Evolutionary conservation across 106 monocot genomes (phyloP), one percentile per base, ranked within the genome.

Genomic region (Phalaenopsis aphrodite): DNA sequence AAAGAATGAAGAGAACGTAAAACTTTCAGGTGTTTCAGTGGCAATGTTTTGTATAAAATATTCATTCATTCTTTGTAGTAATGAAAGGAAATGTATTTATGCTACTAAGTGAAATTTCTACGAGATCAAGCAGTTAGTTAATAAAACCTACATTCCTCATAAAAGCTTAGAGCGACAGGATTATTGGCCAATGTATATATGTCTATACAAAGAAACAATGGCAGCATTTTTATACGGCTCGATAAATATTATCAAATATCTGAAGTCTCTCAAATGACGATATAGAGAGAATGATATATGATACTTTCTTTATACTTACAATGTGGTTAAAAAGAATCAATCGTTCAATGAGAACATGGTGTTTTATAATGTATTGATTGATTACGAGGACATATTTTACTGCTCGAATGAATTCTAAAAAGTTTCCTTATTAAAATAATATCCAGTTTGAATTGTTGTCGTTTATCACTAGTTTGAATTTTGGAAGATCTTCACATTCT

Each of bases 271-370:
- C 61, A 61, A 61, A 21, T 18, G 10, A 21, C 8, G 5, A 61
- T 61, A 61, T 61, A 61, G 52, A 52, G 14, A 61, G 61, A 61
- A 61, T 61, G 21, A n/a, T n/a, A 61, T 61, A 61, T 61, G 61
- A 10, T 12, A 52, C 52, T 52, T 12, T 52, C 14, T 45, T 52
- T 12, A 52, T 52, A 52, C 52, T 12, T 52, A 52, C 11, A 52
- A 52, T 52, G 52, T 52, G 52, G 12, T 52, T 52, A 14, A 52
- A 12, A 52, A 52, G 12, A 52, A 52, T 52, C 3, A 52, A 52
- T 52, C 12, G 0, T 52, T 14, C 14, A 52, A 48, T 52, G 15
- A 14, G 14, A 52, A 52, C 52, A 14, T 52, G 52, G 52, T 52
- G 12, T 14, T 52, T 52, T 52, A 52, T 52, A 52, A 52, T 52